Evolutionary conservation across 805 yeast species (phyloP).

Genomic region (Nakazawaea sp.): DNA sequence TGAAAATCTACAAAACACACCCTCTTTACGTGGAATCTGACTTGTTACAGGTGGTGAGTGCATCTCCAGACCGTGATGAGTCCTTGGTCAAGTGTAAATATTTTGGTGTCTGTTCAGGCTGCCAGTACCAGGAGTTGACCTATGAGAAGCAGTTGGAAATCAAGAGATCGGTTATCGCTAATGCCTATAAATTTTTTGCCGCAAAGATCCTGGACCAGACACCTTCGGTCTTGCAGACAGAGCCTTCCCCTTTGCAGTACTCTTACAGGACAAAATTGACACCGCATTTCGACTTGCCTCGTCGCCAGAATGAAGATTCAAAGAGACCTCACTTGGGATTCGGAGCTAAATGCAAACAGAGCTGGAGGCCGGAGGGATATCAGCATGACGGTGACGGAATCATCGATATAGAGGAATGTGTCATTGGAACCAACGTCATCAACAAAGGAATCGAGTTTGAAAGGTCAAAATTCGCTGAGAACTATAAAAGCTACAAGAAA

Average conservation of each 20-base stretch:
- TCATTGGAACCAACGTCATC: slow-evolving; percentile 77
- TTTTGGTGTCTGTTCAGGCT: slow-evolving; percentile 91
- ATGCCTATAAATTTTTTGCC: slow-evolving; percentile 78
- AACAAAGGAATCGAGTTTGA: slow-evolving; percentile 70
- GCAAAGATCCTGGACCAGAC: slow-evolving; percentile 41
- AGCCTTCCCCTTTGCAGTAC: slow-evolving; percentile 66
- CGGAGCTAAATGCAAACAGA: slow-evolving; percentile 76
- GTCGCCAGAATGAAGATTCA: slow-evolving; percentile 30
- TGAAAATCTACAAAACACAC: slow-evolving; percentile 73
- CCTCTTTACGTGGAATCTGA: slow-evolving; percentile 73
- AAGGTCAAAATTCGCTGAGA: slow-evolving; percentile 45
- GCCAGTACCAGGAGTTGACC: slow-evolving; percentile 80
- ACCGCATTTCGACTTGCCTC: slow-evolving; percentile 87
- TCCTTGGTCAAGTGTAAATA: slow-evolving; percentile 66
- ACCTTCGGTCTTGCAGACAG: slow-evolving; percentile 49
- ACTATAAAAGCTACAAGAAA: slow-evolving; percentile 45
- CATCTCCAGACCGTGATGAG: slow-evolving; percentile 43
- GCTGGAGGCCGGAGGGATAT: slow-evolving; percentile 41
- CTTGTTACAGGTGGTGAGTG: slow-evolving; percentile 35
- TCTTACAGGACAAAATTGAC: slow-evolving; percentile 89
- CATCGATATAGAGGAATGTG: slow-evolving; percentile 90
- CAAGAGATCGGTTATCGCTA: slow-evolving; percentile 67
- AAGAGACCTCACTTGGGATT: slow-evolving; percentile 77
- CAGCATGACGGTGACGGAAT: slow-evolving; percentile 27
- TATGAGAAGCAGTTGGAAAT: slow-evolving; percentile 68